Base-by-base conservation (phyloP, 2,329 filamentous ascomycete genomes). In the Beauveria scarabaeidicola region DNA sequence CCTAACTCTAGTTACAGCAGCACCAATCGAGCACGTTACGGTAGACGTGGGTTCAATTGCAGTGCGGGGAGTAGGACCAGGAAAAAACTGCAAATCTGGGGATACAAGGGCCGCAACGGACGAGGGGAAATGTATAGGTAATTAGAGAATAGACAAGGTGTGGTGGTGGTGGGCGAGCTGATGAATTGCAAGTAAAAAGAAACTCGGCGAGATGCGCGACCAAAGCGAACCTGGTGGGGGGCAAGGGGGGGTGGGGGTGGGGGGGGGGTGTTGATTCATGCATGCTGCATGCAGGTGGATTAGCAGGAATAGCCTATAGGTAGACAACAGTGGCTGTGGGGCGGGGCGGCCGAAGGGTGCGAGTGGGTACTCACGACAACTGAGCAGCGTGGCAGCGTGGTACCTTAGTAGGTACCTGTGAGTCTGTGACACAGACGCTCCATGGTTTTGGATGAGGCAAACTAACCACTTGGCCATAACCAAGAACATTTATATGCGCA, bases 61-160 rank as follows among this genome's bases (percentile, higher is more conserved):
- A 52, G 13, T 38, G 48, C 48, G 50, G 50, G 43, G 27, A 32
- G n/a, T 17, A 17, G 15, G 10, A 23, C 50, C n/a, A 11, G 44
- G 11, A 56, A 32, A 36, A 56, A 40, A 56, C 4, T 8, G 53
- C 41, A 56, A 56, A 56, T 56, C 51, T 10, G 51, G 51, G 51
- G 51, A 53, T 19, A 29, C 38, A 41, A 29, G 51, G 51, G 5
- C 29, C 38, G 19, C n/a, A 52, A 13, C 8, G 13, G 11, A 23
- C 43, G 29, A 41, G 41, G 51, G 51, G 38, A 41, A 53, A 53
- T 15, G 50, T 52, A 52, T 52, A 36, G 48, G 29, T 36, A 51
- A 19, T 13, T 23, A 19, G 4, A 48, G 5, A 52, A 17, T n/a
- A 25, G 51, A 43, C 5, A 53, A 43, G 21, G n/a, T 52, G 21